Conservation (phyloP, 2,329 filamentous ascomycete species). For the Diaporthe citrichinensis region DNA sequence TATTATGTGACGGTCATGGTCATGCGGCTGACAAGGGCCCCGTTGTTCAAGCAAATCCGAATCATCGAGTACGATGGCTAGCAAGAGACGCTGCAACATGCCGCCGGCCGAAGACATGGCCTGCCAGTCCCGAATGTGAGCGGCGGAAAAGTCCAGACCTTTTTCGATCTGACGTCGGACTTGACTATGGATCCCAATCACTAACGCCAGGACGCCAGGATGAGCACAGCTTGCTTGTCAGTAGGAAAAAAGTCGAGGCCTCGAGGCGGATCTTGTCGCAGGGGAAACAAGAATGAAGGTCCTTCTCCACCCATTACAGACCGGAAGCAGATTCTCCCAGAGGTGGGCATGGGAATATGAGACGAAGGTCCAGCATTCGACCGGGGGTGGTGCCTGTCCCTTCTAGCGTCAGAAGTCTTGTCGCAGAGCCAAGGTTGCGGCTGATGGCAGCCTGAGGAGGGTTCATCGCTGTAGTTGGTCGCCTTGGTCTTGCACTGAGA, state of each 20-base stretch:
- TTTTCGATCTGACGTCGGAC: background rate
- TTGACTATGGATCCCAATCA: background rate
- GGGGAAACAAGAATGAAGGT: slow-evolving; percentile 43
- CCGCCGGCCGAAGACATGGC: slow-evolving; percentile 6
- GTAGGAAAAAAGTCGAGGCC: background rate
- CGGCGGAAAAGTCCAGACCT: slow-evolving; percentile 23
- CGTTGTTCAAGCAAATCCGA: background rate
- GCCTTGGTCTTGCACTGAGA: slow-evolving; percentile 33
- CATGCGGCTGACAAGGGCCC: slow-evolving; percentile 6
- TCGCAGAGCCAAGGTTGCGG: slow-evolving; percentile 38
- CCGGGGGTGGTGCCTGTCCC: slow-evolving; percentile 32
- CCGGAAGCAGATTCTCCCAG: slow-evolving; percentile 44
- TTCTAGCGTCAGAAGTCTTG: slow-evolving; percentile 32
- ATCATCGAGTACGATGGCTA: background rate
- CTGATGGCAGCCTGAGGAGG: slow-evolving; percentile 29
- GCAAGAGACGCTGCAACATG: background rate
- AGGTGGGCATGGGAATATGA: slow-evolving; percentile 45
- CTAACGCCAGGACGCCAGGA: background rate
- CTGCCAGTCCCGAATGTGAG: slow-evolving; percentile 3
- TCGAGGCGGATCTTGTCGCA: slow-evolving; percentile 39
- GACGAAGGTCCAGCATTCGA: slow-evolving; percentile 43
- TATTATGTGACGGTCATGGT: slow-evolving; percentile 6
- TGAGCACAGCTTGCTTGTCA: slow-evolving; percentile 1
- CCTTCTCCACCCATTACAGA: slow-evolving; percentile 46
- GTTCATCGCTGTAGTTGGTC: slow-evolving; percentile 34